Percentiles rank a stretch among this genome's conserved stretches.
Evolutionary conservation across 164 flowering plant species (phyloP).

Genomic region (Pachysandra terminalis): DNA sequence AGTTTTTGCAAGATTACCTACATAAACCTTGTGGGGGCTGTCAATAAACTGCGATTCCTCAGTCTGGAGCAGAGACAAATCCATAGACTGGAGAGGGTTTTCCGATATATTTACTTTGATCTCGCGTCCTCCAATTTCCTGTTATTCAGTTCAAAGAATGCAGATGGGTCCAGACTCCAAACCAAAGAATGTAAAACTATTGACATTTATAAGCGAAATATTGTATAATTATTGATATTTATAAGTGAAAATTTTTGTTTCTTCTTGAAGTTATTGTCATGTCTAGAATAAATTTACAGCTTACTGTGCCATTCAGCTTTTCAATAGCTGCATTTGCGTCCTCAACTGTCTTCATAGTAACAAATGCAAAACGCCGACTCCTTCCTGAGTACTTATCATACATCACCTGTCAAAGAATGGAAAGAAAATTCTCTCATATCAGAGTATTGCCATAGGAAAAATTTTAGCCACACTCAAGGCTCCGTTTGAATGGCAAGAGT

Average conservation of each 20-base stretch:
- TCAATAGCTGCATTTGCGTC: slow-evolving; percentile 84
- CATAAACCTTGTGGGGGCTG: slow-evolving; percentile 90
- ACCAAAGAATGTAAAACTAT: neutral
- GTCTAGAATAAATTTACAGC: slow-evolving; percentile 12
- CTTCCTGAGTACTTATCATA: slow-evolving; percentile 82
- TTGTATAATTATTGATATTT: neutral
- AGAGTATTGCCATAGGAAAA: neutral
- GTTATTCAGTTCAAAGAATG: slow-evolving; percentile 6
- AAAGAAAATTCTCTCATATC: neutral
- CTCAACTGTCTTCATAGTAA: slow-evolving; percentile 82
- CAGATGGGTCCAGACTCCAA: slow-evolving; percentile 1
- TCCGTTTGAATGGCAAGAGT: too few species aligned
- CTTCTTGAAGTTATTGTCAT: neutral
- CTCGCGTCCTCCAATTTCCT: slow-evolving; percentile 90
- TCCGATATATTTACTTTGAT: slow-evolving; percentile 89
- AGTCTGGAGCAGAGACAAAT: slow-evolving; percentile 45
- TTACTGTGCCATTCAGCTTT: slow-evolving; percentile 83
- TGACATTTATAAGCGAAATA: neutral
- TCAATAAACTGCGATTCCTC: slow-evolving; percentile 81
- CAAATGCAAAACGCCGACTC: slow-evolving; percentile 94
- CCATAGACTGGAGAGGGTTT: slow-evolving; percentile 53
- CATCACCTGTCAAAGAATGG: slow-evolving; percentile 61
- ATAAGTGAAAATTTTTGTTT: neutral
- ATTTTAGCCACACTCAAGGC: too few species aligned
- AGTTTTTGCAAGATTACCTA: slow-evolving; percentile 92